Base-by-base conservation (phyloP, 1,284 basidiomycete species). In the Amylostereum chailletii region DNA sequence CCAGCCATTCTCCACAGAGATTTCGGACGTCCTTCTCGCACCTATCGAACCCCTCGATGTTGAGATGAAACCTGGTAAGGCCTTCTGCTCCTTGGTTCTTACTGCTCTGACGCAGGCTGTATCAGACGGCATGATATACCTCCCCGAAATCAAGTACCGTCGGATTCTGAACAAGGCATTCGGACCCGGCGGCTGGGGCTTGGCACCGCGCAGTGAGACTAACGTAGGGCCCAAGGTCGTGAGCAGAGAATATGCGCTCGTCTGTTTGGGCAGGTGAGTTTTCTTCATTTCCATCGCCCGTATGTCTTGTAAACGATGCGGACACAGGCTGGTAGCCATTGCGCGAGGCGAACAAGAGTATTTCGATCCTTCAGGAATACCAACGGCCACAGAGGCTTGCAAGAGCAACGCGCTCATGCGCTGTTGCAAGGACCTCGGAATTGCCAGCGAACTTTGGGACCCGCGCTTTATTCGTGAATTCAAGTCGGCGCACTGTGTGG, bases 141-240 rank as follows among this genome's bases (percentile, higher is more conserved):
- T 99, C 7, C 95, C 95, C 29, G 95, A 98, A 66, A 99, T 98
- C 65, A 96, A 98, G 66, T 99, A 98, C 64, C 80, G 95, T n/a
- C 81, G 95, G 10, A 86, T 94, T 37, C 69, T 98, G 42, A 98
- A 98, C 74, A 82, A 76, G 55, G 93, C 95, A 0, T 98, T 99
- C 60, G 95, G 95, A 6, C 95, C 95, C 4, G 95, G 95, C 9
- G 94, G 87, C 2, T 98, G 95, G 95, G 95, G 95, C 19, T 77
- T 98, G 50, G 95, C 94, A 9, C 95, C 95, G 2, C 79, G 95
- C 27, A 86, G 89, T 44, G 91, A 94, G 68, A 94, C 91, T 7
- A 90, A 93, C 59, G 87, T 95, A n/a, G 82, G 86, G 2, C 85
- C 88, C 4, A 89, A 82, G 62, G 78, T 94, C 45, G 94, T 98